phyloP scores from a whole-genome alignment of 2,329 filamentous ascomycete species.

The Phaeophleospora eucalypticola region DNA sequence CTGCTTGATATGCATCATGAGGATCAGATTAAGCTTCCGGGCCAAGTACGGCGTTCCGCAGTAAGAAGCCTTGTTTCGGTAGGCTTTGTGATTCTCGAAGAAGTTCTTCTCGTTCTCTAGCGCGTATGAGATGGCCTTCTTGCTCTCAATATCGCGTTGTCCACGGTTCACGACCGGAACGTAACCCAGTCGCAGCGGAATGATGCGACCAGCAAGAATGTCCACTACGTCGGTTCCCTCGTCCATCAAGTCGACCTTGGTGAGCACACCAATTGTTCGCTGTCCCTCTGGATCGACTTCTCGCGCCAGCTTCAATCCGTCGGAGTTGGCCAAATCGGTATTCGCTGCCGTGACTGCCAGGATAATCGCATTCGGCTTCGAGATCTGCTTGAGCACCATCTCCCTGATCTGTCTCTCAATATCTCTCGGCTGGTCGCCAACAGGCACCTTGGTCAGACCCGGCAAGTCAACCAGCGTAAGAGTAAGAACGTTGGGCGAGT shows the following conservation, averaged over 20 bases:
- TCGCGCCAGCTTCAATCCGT: slow-evolving; percentile 90
- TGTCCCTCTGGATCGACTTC: slow-evolving; percentile 98
- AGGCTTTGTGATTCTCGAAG: slow-evolving; percentile 98
- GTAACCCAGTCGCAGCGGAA: slow-evolving; percentile 89
- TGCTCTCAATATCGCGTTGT: slow-evolving; percentile 97
- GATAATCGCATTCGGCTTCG: slow-evolving; percentile 97
- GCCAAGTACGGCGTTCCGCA: slow-evolving; percentile 97
- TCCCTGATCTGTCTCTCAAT: slow-evolving; percentile 95
- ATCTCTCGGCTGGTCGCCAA: slow-evolving; percentile 92
- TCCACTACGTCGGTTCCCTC: slow-evolving; percentile 97
- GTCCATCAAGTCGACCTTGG: slow-evolving; percentile 99
- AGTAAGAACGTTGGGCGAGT: slow-evolving; percentile 96
- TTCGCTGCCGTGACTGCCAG: slow-evolving; percentile 95
- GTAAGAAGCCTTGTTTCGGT: slow-evolving; percentile 97
- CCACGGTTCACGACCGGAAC: slow-evolving; percentile 97
- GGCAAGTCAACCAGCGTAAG: slow-evolving; percentile 95
- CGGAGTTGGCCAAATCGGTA: slow-evolving; percentile 96
- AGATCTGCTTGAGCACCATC: slow-evolving; percentile 98
- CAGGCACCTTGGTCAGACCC: slow-evolving; percentile 91
- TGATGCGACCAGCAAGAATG: slow-evolving; percentile 95
- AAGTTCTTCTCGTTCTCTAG: slow-evolving; percentile 94
- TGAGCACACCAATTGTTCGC: slow-evolving; percentile 95
- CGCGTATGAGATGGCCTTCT: slow-evolving; percentile 85
- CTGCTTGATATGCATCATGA: slow-evolving; percentile 99
- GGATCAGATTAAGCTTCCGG: slow-evolving; percentile 92